phyloP scores from a whole-genome alignment of 2,329 filamentous ascomycete genomes.

The Arthrinium puccinioides region DNA sequence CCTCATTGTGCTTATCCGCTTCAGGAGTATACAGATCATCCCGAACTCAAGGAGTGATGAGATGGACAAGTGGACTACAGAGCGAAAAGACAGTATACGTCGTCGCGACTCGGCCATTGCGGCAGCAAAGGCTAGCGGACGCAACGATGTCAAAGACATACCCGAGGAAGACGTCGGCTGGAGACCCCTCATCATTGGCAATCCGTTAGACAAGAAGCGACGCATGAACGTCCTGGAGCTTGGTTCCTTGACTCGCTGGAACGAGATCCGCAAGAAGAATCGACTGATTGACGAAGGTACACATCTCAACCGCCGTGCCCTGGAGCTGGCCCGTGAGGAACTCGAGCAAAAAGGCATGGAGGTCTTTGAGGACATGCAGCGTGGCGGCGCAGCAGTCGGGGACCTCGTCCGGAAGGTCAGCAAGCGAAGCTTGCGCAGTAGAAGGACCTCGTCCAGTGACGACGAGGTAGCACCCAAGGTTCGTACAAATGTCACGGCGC shows the following conservation, averaged over 20 bases:
- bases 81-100: conserved; percentile 39
- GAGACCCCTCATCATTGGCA: conserved; percentile 65
- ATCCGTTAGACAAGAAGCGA: conserved; percentile 60
- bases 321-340: conserved; percentile 23
- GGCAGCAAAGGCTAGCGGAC: conserved; percentile 18
- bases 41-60: conserved; percentile 50
- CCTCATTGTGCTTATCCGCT: conserved; percentile 54
- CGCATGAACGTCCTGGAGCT: conserved; percentile 67
- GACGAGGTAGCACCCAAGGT: conserved; percentile 13
- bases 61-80: conserved; percentile 45
- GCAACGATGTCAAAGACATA: conserved; percentile 23
- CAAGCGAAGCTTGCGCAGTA: conserved; percentile 22
- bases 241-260: conserved; percentile 62
- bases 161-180: conserved; percentile 51
- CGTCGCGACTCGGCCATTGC: conserved; percentile 34
- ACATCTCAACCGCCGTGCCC: conserved; percentile 27
- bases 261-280: conserved; percentile 60
- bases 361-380: conserved; percentile 19
- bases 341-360: conserved; percentile 17
- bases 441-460: conserved; percentile 14
- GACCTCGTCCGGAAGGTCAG: conserved; percentile 25
- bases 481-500: too few relatives aligned
- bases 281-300: conserved; percentile 41
- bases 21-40: conserved; percentile 61
- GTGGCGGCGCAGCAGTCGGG: conserved; percentile 20